Percentiles rank a stretch among this genome's conserved stretches.
Conservation (phyloP, 371 early-diverging fungal species). For the Conidiobolus incongruus region DNA sequence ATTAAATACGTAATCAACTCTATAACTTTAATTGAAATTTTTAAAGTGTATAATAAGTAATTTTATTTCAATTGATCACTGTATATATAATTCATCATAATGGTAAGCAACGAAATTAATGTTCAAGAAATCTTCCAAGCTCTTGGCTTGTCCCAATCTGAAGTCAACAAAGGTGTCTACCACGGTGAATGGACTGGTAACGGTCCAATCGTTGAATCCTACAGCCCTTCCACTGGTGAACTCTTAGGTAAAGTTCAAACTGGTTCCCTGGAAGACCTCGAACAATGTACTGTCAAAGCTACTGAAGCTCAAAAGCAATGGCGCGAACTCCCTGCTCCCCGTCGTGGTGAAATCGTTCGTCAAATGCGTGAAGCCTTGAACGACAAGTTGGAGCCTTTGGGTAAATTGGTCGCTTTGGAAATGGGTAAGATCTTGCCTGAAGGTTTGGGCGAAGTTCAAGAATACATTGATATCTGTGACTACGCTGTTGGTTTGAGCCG, state of each 20-base stretch:
- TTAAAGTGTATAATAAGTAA: no score
- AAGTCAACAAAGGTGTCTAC: slow-evolving; percentile 65
- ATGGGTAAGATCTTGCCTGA: slow-evolving; percentile 92
- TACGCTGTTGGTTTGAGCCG: slow-evolving; percentile 80
- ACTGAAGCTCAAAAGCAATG: slow-evolving; percentile 1
- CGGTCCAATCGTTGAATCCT: slow-evolving; percentile 43
- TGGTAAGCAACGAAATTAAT: no score
- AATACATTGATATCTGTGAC: slow-evolving; percentile 88
- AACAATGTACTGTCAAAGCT: slow-evolving; percentile 17
- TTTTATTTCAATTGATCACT: no score
- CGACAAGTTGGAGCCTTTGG: slow-evolving; percentile 51
- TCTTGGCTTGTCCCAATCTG: slow-evolving; percentile 28
- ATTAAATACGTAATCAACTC: no score
- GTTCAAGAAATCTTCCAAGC: slow-evolving; percentile 25
- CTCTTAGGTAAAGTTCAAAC: slow-evolving; percentile 60
- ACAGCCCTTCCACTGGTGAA: slow-evolving; percentile 75
- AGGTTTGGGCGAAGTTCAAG: slow-evolving; percentile 93
- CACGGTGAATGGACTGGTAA: slow-evolving; percentile 76
- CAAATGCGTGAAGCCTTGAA: slow-evolving; percentile 77
- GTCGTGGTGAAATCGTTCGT: slow-evolving; percentile 78
- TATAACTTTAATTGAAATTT: no score
- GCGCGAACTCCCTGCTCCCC: slow-evolving; percentile 48
- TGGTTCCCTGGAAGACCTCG: slow-evolving; percentile 21
- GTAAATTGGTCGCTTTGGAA: slow-evolving; percentile 70
- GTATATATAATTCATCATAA: no score